Evolutionary conservation across 1,139 yeast species (phyloP).

Genomic region (Kurtzmaniella quercitrusa): DNA sequence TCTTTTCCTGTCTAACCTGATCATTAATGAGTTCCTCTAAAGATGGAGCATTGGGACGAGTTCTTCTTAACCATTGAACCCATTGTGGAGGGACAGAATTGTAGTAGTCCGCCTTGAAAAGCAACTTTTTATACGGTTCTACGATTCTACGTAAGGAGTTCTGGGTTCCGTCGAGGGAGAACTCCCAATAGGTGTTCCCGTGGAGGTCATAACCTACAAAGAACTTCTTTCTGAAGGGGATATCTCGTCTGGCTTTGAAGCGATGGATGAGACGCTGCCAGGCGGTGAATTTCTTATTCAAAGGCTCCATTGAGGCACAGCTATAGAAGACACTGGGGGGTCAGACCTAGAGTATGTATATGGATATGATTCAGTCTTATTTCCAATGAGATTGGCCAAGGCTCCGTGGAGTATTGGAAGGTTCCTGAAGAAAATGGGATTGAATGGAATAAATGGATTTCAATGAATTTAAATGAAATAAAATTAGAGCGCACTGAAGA

Average conservation of each 20-base stretch:
- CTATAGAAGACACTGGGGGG: too few relatives aligned
- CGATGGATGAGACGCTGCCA: constrained; percentile 46
- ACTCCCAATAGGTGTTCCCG: constrained; percentile 86
- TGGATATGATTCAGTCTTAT: too few relatives aligned
- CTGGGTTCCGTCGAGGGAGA: constrained; percentile 47
- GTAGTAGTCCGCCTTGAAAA: constrained; percentile 48
- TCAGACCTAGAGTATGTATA: too few relatives aligned
- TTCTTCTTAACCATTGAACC: constrained; percentile 75
- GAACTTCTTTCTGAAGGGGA: constrained; percentile 61
- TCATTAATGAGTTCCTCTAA: constrained; percentile 60
- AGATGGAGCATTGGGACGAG: constrained; percentile 57
- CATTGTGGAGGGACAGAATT: constrained; percentile 63
- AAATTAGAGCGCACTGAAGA: too few relatives aligned
- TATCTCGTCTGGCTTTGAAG: constrained; percentile 57
- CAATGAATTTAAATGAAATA: too few relatives aligned
- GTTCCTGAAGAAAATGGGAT: too few relatives aligned
- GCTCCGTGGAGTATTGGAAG: too few relatives aligned
- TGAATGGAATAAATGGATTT: too few relatives aligned
- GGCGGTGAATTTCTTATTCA: constrained; percentile 34
- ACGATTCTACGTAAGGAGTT: constrained; percentile 46
- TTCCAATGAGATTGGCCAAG: too few relatives aligned
- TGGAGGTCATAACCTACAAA: constrained; percentile 72
- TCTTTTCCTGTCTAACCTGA: constrained; percentile 48
- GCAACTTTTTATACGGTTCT: constrained; percentile 39
- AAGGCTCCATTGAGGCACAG: constrained; percentile 37